A percentile compares a stretch with the other conserved stretches of the same genome.
Conservation (phyloP, 2,329 filamentous ascomycete species). For the Clarireedia hainanense region DNA sequence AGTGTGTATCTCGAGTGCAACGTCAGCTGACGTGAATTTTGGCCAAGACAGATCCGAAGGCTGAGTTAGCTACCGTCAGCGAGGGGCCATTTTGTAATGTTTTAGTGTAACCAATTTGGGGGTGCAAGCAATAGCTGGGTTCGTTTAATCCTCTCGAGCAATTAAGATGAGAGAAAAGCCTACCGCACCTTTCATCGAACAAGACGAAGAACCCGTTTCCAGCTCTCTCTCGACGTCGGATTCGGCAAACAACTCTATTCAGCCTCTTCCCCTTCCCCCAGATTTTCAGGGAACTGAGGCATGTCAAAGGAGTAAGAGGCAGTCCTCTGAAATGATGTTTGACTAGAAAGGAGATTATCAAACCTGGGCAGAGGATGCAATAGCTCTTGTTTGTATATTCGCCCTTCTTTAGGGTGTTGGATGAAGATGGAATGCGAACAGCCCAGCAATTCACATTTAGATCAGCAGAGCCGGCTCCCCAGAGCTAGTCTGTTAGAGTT, state of each 20-base stretch:
- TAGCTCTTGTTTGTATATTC: neutral
- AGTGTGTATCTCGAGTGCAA: neutral
- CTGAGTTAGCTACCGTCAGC: neutral
- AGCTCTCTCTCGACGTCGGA: neutral
- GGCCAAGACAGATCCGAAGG: neutral
- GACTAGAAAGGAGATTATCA: neutral
- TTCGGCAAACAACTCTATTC: neutral
- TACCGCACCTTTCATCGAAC: neutral
- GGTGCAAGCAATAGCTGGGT: neutral
- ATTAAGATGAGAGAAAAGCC: neutral
- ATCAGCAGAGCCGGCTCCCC: too few relatives aligned
- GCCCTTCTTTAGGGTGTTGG: neutral
- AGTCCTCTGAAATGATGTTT: neutral
- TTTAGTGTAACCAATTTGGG: neutral
- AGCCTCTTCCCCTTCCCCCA: neutral
- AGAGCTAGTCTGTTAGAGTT: too few relatives aligned
- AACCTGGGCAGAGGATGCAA: neutral
- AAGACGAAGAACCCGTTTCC: neutral
- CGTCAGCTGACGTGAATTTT: slow-evolving; percentile 5
- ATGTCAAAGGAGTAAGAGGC: too few relatives aligned
- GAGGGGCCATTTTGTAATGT: neutral
- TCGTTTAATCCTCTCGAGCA: neutral
- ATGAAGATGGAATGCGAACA: neutral
- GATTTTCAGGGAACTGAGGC: too few relatives aligned
- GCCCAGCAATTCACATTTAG: too few relatives aligned